Conservation (phyloP, 306 rosid genomes). For the Pyrus pyrifolia region DNA sequence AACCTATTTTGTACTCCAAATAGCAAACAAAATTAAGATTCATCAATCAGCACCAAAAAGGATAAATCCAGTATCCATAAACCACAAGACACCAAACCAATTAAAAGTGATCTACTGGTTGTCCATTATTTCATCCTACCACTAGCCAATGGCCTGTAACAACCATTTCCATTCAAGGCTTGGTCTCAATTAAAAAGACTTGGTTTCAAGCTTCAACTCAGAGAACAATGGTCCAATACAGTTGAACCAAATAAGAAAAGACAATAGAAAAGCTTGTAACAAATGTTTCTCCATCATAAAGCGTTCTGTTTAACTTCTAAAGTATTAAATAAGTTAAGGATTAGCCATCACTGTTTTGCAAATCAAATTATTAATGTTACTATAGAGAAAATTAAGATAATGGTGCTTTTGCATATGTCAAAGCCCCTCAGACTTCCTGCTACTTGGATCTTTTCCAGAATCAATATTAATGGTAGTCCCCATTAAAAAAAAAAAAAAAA, state of each 20-base stretch:
- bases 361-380: neutral
- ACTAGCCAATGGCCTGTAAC: neutral
- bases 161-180: neutral
- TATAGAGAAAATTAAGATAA: too few relatives aligned
- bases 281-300: neutral
- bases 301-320: neutral
- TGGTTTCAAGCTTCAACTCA: neutral
- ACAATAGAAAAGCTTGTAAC: neutral
- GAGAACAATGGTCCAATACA: neutral
- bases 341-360: neutral
- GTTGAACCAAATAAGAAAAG: neutral
- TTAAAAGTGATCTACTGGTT: neutral
- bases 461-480: neutral
- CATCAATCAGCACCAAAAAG: neutral
- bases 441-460: neutral
- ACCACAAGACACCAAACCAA: neutral
- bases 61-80: neutral
- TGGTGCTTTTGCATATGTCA: neutral
- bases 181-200: neutral
- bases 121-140: neutral
- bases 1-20: neutral
- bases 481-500: too few relatives aligned
- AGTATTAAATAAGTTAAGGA: neutral
- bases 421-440: neutral
- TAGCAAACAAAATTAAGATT: neutral